These are phyloP conservation scores for Candida sp. DNA, from an alignment of 1,139 yeast genomes.

Conservation along the genomic window DNA sequence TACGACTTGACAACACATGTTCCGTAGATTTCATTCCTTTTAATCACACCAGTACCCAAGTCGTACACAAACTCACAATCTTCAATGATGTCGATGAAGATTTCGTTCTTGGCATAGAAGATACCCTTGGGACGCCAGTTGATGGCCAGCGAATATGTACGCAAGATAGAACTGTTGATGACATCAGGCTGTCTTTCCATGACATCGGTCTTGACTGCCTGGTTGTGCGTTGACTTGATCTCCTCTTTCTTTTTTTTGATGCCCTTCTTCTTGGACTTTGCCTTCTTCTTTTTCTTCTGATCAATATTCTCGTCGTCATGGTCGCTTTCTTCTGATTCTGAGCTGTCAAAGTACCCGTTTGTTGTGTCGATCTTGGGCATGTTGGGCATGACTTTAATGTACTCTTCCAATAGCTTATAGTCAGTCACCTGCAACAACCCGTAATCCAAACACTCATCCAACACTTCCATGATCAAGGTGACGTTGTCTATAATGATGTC, in stretches of 20 bases:
- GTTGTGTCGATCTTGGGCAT: constrained; percentile 22
- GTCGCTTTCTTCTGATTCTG: constrained; percentile 14
- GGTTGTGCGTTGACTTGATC: constrained; percentile 44
- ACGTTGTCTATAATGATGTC: constrained; percentile 45
- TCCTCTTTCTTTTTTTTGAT: constrained; percentile 18
- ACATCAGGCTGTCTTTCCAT: constrained; percentile 27
- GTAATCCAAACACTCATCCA: constrained; percentile 52
- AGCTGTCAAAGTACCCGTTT: neutral
- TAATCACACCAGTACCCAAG: constrained; percentile 29
- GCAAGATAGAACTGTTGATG: constrained; percentile 63
- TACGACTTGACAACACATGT: constrained; percentile 43
- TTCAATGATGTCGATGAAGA: constrained; percentile 47
- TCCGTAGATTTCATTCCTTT: constrained; percentile 42
- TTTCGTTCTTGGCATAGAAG: constrained; percentile 50
- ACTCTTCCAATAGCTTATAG: constrained; percentile 47
- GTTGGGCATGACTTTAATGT: constrained; percentile 45
- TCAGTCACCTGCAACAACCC: constrained; percentile 50
- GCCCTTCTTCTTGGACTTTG: constrained; percentile 13
- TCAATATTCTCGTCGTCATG: constrained; percentile 21
- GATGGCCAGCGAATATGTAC: constrained; percentile 46
- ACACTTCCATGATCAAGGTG: constrained; percentile 41
- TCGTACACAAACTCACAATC: constrained; percentile 45
- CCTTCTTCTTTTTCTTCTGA: constrained; percentile 18
- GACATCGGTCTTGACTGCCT: constrained; percentile 38
- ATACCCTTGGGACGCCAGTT: constrained; percentile 56